These are phyloP conservation scores for Aspergillus versicolor DNA, from an alignment of 2,329 filamentous ascomycete genomes.

Conservation along the genomic window DNA sequence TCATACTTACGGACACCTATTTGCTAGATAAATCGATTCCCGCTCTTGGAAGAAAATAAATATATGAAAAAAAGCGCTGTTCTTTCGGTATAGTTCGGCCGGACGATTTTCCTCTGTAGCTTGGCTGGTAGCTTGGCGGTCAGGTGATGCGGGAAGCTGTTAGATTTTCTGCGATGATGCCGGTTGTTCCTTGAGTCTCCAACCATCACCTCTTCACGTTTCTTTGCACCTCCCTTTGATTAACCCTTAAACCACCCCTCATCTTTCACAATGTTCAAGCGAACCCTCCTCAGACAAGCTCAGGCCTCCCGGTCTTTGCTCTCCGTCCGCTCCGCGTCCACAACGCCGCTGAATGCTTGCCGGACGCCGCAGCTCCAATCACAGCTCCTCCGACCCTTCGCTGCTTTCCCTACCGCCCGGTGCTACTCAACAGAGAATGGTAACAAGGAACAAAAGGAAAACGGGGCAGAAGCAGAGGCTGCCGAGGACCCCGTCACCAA, in stretches of 20 bases:
- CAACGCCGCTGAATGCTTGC: conserved; percentile 33
- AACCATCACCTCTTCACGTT: conserved; percentile 1
- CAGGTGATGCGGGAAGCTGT: conserved; percentile 12
- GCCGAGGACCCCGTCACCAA: conserved; percentile 56
- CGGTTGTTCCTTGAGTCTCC: conserved; percentile 1
- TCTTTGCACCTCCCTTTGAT: neutral
- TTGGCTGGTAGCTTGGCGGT: neutral
- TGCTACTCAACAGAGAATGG: conserved; percentile 45
- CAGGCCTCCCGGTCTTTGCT: conserved; percentile 38
- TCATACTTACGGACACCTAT: neutral
- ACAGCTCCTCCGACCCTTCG: conserved; percentile 32
- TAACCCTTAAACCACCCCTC: conserved; percentile 4
- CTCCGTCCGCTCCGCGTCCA: conserved; percentile 32
- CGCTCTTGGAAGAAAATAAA: too few relatives aligned
- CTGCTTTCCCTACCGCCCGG: conserved; percentile 34
- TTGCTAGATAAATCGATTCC: neutral
- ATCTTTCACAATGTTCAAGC: conserved; percentile 41
- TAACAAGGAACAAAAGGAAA: conserved; percentile 38
- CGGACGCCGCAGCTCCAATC: conserved; percentile 36
- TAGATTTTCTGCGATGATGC: conserved; percentile 18
- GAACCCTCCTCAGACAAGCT: conserved; percentile 43
- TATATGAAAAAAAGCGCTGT: neutral
- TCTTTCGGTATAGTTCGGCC: conserved; percentile 9
- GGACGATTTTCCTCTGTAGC: conserved; percentile 11
- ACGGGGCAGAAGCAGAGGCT: conserved; percentile 30